These are phyloP conservation scores for Gentiana straminea DNA, from an alignment of 257 asterid genomes.

Conservation along the genomic window DNA sequence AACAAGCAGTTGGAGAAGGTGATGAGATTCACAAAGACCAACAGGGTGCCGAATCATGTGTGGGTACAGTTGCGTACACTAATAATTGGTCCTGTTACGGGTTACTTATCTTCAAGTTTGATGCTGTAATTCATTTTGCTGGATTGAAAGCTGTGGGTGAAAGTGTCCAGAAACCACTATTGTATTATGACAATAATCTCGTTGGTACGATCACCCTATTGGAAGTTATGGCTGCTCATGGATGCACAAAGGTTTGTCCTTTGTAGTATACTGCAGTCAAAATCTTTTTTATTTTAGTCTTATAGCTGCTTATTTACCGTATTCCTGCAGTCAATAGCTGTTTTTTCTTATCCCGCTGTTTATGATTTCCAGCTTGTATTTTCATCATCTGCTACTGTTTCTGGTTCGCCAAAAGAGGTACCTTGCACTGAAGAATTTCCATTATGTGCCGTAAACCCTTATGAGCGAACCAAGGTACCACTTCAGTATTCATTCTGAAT, in stretches of 20 bases:
- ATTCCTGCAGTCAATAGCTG: too few species aligned
- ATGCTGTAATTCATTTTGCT: constrained; percentile 94
- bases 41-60: too few species aligned
- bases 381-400: constrained; percentile 97
- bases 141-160: constrained; percentile 98
- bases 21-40: too few species aligned
- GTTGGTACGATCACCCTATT: constrained; percentile 69
- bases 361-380: constrained; percentile 68
- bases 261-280: not conserved
- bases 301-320: too few species aligned
- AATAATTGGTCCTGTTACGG: too few species aligned
- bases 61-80: too few species aligned
- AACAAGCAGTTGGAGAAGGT: too few species aligned
- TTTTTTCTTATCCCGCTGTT: too few species aligned
- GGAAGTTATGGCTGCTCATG: constrained; percentile 93
- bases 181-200: constrained; percentile 77
- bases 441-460: constrained; percentile 62
- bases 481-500: not conserved
- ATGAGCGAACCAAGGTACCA: constrained; percentile 86
- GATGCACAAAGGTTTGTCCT: constrained; percentile 62
- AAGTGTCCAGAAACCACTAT: constrained; percentile 79
- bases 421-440: constrained; percentile 97
- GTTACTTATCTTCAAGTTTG: constrained; percentile 44
- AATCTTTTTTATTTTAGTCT: too few species aligned
- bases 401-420: constrained; percentile 83